Base-by-base conservation (phyloP, 1,284 basidiomycete genomes). In the Heterobasidion occidentale region DNA sequence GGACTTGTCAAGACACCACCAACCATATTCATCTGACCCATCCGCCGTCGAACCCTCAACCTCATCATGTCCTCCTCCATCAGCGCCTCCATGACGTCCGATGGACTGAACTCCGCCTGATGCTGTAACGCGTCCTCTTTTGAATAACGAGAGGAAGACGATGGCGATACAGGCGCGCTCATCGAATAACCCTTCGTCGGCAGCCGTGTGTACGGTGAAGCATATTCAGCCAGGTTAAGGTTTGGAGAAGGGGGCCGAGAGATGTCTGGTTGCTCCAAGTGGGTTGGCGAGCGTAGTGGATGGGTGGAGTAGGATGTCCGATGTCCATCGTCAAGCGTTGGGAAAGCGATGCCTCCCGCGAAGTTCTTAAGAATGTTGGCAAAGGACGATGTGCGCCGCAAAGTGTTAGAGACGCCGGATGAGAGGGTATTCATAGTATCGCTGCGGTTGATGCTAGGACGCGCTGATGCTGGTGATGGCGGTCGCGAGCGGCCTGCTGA, bases 61-160 rank as follows among this genome's bases (percentile, higher is more conserved):
- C 92, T 80, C 60, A 94, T 90, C 88, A 93, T 90, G 65, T 96
- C 92, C 66, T 95, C 92, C 64, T 92, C 90, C 66, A 92, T 90
- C 19, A 95, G 74, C 0, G 90, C 90, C 61, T 92, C 88, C 72
- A 95, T 87, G 3, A 94, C 89, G 61, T 90, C 80, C 11, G 80
- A 86, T 0, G 91, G 83, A 20, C 77, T 64, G 65, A 84, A 90
- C 56, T 83, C 77, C 45, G 72, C 71, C 0, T 74, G 68, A 7
- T 70, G 63, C 36, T 60, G 62, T 19, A 61, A 57, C 3, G 19
- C 49, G 7, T 53, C 53, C 35, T 65, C 64, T 45, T 42, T 56
- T 7, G 59, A 48, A 36, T 58, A 56, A 33, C 46, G 61, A 4
- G 53, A 50, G 7, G 63, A 59, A 1, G 54, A 55, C 17, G 65